phyloP scores from a whole-genome alignment of 305 asterid genomes.

The Solanum hybrid region DNA sequence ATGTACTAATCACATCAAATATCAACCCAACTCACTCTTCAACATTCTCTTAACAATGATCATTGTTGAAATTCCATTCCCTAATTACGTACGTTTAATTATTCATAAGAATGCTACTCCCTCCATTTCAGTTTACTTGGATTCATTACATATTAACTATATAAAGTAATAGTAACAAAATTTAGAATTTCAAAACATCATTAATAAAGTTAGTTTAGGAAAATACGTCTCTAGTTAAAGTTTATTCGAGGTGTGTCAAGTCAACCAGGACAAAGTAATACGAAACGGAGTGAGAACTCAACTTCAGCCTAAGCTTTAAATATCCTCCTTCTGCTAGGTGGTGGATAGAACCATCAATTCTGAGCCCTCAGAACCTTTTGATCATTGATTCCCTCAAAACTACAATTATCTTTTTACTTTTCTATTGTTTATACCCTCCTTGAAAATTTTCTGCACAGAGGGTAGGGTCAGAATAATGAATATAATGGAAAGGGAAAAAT shows the following conservation, averaged over 20 bases:
- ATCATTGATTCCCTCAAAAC: neutral
- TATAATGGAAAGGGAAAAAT: neutral
- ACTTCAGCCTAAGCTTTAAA: neutral
- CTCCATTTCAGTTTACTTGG: neutral
- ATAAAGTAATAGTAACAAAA: neutral
- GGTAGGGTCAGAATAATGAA: neutral
- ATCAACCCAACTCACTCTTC: neutral
- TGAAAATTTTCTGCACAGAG: neutral
- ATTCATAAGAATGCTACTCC: neutral
- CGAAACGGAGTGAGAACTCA: neutral
- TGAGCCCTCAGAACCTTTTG: neutral
- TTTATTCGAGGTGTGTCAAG: neutral
- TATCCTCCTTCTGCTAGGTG: neutral
- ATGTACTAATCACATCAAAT: neutral
- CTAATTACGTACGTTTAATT: neutral
- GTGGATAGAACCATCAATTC: neutral
- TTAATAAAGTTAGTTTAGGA: neutral
- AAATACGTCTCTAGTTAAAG: neutral
- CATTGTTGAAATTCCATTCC: neutral
- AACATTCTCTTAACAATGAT: neutral
- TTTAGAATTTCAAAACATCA: neutral
- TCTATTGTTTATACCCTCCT: neutral
- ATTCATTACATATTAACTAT: neutral
- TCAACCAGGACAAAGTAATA: neutral
- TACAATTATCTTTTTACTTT: neutral